phyloP scores from a whole-genome alignment of 371 early-diverging fungal genomes.

The Apophysomyces elegans region DNA sequence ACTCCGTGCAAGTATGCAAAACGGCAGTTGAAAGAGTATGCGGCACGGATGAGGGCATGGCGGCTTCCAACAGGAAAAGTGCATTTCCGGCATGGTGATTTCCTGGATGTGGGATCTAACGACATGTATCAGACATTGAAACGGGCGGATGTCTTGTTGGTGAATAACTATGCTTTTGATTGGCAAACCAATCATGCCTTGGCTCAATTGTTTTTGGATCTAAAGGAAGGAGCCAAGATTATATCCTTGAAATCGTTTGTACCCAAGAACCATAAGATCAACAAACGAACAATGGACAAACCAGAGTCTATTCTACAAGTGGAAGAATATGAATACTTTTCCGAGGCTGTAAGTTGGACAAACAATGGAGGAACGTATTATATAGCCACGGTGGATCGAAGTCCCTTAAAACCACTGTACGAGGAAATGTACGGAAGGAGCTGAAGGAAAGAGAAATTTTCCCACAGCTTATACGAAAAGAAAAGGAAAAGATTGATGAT shows the following conservation, averaged over 20 bases:
- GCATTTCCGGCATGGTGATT: conserved; percentile 76
- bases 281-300: conserved; percentile 74
- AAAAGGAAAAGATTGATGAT: too few species aligned
- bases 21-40: conserved; percentile 83
- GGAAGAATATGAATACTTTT: conserved; percentile 76
- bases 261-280: conserved; percentile 78
- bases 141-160: conserved; percentile 88
- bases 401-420: conserved; percentile 64
- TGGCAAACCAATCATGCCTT: conserved; percentile 82
- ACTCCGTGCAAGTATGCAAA: conserved; percentile 82
- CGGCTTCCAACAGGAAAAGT: conserved; percentile 68
- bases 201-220: conserved; percentile 84
- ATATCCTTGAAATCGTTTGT: conserved; percentile 85
- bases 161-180: conserved; percentile 94
- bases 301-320: conserved; percentile 86
- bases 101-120: conserved; percentile 62
- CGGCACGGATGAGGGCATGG: conserved; percentile 78
- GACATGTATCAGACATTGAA: conserved; percentile 70
- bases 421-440: conserved; percentile 41
- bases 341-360: conserved; percentile 93
- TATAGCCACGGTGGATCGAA: conserved; percentile 84
- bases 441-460: background rate
- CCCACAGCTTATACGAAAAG: too few species aligned
- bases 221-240: conserved; percentile 89
- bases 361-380: conserved; percentile 86